Conservation (phyloP, 371 early-diverging fungal genomes). For the Dentiscutata heterogama region DNA sequence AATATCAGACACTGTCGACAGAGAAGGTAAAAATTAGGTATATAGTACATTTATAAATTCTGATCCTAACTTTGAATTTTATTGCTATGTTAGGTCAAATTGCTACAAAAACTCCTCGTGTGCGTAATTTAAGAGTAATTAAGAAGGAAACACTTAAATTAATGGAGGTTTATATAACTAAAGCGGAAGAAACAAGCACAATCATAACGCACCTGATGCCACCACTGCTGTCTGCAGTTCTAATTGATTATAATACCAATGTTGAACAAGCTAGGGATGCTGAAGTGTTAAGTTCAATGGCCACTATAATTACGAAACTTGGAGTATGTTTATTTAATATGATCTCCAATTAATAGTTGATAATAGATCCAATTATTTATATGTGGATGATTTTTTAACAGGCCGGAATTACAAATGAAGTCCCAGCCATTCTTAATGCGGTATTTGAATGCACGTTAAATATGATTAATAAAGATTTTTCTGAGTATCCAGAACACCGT, state of each 20-base stretch:
- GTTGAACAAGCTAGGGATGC: conserved; percentile 92
- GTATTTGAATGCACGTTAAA: conserved; percentile 96
- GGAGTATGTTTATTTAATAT: conserved; percentile 62
- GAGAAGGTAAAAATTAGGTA: conserved; percentile 66
- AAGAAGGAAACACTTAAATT: conserved; percentile 95
- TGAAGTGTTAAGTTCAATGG: conserved; percentile 93
- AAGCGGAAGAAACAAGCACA: conserved; percentile 81
- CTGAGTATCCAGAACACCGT: conserved; percentile 97
- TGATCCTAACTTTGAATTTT: conserved; percentile 5
- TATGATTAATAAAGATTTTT: conserved; percentile 98
- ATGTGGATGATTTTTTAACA: conserved; percentile 45
- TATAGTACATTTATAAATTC: conserved; percentile 23
- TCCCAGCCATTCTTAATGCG: conserved; percentile 88
- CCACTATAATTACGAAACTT: conserved; percentile 83
- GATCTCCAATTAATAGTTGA: neutral
- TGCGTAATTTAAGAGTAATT: conserved; percentile 92
- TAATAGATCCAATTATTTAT: too few relatives aligned
- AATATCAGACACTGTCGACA: conserved; percentile 83
- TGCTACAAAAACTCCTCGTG: conserved; percentile 92
- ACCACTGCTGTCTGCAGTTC: conserved; percentile 90
- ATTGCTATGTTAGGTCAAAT: conserved; percentile 61
- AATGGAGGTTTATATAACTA: conserved; percentile 87
- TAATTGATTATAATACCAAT: conserved; percentile 87
- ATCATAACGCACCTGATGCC: conserved; percentile 88
- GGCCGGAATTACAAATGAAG: conserved; percentile 81